A percentile compares a stretch with the other conserved stretches of the same genome.
phyloP scores from a whole-genome alignment of 768 basidiomycete genomes.

The Infundibulicybe gibba region DNA sequence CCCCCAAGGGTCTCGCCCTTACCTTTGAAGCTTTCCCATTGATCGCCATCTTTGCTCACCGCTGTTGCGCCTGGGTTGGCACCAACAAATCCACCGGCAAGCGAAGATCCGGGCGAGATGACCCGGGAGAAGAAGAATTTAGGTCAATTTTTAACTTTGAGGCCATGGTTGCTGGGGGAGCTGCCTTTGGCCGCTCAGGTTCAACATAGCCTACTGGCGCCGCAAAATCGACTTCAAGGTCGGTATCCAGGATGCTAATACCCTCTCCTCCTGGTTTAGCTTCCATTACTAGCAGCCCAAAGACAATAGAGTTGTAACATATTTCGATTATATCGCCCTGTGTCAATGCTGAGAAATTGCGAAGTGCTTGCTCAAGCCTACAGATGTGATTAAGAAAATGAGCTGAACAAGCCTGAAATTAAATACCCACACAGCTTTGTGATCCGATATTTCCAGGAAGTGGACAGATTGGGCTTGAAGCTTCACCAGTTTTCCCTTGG shows the following conservation, averaged over 20 bases:
- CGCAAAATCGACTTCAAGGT: conserved; percentile 98
- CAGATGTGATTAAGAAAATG: conserved; percentile 1
- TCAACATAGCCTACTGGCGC: conserved; percentile 92
- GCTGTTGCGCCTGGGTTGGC: conserved; percentile 39
- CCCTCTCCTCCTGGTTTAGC: conserved; percentile 81
- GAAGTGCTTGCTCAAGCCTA: conserved; percentile 92
- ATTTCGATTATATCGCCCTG: conserved; percentile 99
- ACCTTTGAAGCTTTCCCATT: conserved; percentile 96
- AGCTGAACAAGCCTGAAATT: not conserved
- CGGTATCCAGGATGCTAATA: conserved; percentile 89
- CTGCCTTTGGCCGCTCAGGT: conserved; percentile 81
- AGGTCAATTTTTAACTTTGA: conserved; percentile 95
- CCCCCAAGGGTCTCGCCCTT: conserved; percentile 89
- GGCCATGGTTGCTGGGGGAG: conserved; percentile 88
- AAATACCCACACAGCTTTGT: conserved; percentile 87
- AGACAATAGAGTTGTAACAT: conserved; percentile 92
- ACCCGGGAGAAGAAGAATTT: conserved; percentile 81
- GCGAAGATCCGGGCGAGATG: conserved; percentile 77
- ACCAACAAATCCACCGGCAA: conserved; percentile 65
- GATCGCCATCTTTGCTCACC: conserved; percentile 74
- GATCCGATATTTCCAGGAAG: conserved; percentile 96
- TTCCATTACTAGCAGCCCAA: conserved; percentile 96
- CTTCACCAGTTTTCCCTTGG: conserved; percentile 95
- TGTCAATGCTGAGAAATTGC: conserved; percentile 88
- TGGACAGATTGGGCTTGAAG: conserved; percentile 93